A percentile compares a stretch with the other conserved stretches of the same genome.
Conservation (phyloP, 2,329 filamentous ascomycete genomes). For the Sporothrix pseudoabietina region DNA sequence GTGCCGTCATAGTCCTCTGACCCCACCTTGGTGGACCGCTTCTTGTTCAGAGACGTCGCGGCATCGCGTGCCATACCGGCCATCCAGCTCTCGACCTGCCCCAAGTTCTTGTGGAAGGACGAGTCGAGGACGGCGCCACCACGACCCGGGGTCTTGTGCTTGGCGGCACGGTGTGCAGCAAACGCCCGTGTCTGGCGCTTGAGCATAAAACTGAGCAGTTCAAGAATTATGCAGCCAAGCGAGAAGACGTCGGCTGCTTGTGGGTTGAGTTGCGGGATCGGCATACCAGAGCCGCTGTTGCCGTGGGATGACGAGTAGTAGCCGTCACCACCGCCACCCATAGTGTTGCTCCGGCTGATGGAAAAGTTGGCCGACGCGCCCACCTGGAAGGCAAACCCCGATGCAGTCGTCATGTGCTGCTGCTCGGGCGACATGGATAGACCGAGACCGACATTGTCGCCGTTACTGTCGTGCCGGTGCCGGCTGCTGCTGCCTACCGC, state of each 20-base stretch:
- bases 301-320: conserved; percentile 34
- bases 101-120: conserved; percentile 71
- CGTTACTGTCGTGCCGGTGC: neutral
- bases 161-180: conserved; percentile 64
- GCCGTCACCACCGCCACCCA: conserved; percentile 31
- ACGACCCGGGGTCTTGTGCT: conserved; percentile 60
- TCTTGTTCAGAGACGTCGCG: conserved; percentile 30
- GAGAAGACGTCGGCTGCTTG: conserved; percentile 72
- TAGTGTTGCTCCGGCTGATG: conserved; percentile 42
- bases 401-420: conserved; percentile 22
- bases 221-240: conserved; percentile 70
- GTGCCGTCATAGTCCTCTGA: conserved; percentile 47
- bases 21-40: conserved; percentile 33
- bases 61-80: conserved; percentile 61
- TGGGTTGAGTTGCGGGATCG: conserved; percentile 52
- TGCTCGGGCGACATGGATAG: conserved; percentile 43
- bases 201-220: conserved; percentile 68
- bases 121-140: conserved; percentile 67
- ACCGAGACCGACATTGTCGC: neutral
- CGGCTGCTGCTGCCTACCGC: neutral
- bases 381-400: conserved; percentile 13
- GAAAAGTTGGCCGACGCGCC: conserved; percentile 42
- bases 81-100: conserved; percentile 71
- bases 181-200: conserved; percentile 69
- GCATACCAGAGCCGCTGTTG: conserved; percentile 33